Evolutionary conservation across 371 early-diverging fungal species (phyloP).

Genomic region (Zopfochytrium polystomum): DNA sequence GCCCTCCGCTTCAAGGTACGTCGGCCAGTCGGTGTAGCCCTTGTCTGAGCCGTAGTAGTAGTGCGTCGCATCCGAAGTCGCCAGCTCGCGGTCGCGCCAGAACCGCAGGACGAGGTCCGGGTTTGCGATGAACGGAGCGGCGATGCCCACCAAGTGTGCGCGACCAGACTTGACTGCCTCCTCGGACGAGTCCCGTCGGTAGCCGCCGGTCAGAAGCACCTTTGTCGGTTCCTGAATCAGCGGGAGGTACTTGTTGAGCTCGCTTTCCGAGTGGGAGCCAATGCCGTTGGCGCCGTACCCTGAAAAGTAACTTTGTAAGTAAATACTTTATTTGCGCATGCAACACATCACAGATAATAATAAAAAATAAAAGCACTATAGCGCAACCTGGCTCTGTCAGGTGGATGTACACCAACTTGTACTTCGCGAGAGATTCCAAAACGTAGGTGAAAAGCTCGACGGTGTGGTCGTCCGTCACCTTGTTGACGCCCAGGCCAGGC

Average conservation of each 20-base stretch:
- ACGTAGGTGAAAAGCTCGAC: slow-evolving; percentile 35
- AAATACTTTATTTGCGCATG: no score
- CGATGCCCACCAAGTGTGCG: slow-evolving; percentile 41
- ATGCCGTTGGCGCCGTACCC: no score
- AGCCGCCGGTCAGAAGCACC: slow-evolving; percentile 39
- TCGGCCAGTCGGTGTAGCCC: no score
- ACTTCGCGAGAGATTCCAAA: slow-evolving; percentile 17
- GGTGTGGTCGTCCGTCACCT: slow-evolving; percentile 24
- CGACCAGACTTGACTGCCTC: slow-evolving; percentile 22
- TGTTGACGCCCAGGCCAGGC: slow-evolving; percentile 25
- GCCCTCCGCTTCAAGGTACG: no score
- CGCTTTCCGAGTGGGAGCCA: slow-evolving; percentile 26
- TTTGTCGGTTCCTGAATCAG: slow-evolving; percentile 21
- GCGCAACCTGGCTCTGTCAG: slow-evolving; percentile 35
- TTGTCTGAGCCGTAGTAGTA: no score
- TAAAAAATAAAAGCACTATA: no score
- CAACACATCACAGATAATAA: no score
- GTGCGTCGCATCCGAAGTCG: no score
- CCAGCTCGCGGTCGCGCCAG: no score
- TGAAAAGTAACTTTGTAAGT: no score
- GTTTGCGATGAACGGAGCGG: slow-evolving; percentile 43
- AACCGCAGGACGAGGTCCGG: slow-evolving; percentile 48
- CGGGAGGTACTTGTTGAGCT: slow-evolving; percentile 22
- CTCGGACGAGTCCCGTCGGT: slow-evolving; percentile 28
- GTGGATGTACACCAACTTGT: slow-evolving; percentile 37